These are phyloP conservation scores for Trichoderma parareesei DNA, from an alignment of 495 filamentous ascomycete genomes.

Conservation along the genomic window DNA sequence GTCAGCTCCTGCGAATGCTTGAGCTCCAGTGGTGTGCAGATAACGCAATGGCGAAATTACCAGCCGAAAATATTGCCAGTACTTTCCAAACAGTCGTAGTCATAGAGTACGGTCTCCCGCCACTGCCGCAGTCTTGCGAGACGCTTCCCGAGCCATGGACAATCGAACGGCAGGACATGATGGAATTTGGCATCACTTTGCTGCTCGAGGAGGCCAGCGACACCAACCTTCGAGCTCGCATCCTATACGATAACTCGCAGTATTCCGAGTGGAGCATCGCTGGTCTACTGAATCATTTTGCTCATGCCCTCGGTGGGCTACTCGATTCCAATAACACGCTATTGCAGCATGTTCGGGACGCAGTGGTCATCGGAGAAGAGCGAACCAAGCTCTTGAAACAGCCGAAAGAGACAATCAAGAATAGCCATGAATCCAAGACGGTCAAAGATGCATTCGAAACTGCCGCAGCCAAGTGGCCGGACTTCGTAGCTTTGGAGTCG, in stretches of 20 bases:
- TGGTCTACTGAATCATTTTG: neutral
- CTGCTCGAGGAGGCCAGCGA: neutral
- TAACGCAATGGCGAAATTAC: neutral
- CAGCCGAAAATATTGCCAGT: neutral
- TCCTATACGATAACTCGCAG: neutral
- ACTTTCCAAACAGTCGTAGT: neutral
- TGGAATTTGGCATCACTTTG: neutral
- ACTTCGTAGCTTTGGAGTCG: constrained; percentile 13
- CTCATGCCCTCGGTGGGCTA: neutral
- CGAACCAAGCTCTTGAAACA: neutral
- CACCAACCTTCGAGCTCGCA: neutral
- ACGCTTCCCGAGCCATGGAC: neutral
- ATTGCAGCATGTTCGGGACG: neutral
- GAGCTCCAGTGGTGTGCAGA: neutral
- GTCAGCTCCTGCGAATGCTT: neutral
- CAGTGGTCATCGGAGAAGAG: neutral
- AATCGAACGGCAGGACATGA: neutral
- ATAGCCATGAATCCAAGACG: neutral
- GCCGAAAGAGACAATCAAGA: neutral
- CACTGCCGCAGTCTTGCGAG: neutral
- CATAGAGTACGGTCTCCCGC: neutral
- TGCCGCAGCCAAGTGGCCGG: constrained; percentile 14
- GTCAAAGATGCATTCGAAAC: constrained; percentile 14
- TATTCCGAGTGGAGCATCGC: neutral
- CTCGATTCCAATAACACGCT: neutral